These are phyloP conservation scores for Whalleya microplaca DNA, from an alignment of 2,329 filamentous ascomycete species.

Conservation along the genomic window DNA sequence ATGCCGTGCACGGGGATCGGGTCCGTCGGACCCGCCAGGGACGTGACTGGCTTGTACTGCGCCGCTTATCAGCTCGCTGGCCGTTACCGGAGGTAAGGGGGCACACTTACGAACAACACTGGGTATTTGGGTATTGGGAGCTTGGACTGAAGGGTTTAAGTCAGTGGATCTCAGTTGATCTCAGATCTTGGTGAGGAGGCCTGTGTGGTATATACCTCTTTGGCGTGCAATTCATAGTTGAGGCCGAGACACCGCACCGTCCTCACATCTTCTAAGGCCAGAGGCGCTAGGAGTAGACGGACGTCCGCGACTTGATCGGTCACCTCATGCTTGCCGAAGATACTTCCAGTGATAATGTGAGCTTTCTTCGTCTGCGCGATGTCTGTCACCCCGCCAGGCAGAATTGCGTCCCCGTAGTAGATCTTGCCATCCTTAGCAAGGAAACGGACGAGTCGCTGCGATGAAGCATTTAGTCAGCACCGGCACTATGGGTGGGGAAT, in stretches of 20 bases:
- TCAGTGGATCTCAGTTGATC: constrained; percentile 1
- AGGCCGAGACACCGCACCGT: constrained; percentile 72
- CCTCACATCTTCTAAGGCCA: constrained; percentile 64
- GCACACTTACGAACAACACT: constrained; percentile 65
- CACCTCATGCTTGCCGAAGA: constrained; percentile 67
- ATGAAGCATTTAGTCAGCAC: neutral
- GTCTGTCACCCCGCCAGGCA: constrained; percentile 63
- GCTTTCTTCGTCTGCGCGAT: constrained; percentile 64
- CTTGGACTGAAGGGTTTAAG: constrained; percentile 49
- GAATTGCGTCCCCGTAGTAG: constrained; percentile 76
- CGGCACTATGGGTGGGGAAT: too few relatives aligned
- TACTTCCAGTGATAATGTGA: constrained; percentile 64
- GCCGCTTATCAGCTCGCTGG: neutral
- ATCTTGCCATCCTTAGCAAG: constrained; percentile 69
- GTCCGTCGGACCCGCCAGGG: constrained; percentile 66
- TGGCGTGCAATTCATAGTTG: constrained; percentile 74
- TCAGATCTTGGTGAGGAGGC: neutral
- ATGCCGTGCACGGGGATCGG: constrained; percentile 67
- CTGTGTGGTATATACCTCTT: constrained; percentile 52
- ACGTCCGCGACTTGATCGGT: constrained; percentile 64
- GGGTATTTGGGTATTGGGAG: constrained; percentile 73
- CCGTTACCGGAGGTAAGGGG: neutral
- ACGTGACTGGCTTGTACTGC: constrained; percentile 69
- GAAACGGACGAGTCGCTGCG: constrained; percentile 73
- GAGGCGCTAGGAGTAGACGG: constrained; percentile 62